These are phyloP conservation scores for Torulaspora maleeae DNA, from an alignment of 805 yeast species.

Conservation along the genomic window DNA sequence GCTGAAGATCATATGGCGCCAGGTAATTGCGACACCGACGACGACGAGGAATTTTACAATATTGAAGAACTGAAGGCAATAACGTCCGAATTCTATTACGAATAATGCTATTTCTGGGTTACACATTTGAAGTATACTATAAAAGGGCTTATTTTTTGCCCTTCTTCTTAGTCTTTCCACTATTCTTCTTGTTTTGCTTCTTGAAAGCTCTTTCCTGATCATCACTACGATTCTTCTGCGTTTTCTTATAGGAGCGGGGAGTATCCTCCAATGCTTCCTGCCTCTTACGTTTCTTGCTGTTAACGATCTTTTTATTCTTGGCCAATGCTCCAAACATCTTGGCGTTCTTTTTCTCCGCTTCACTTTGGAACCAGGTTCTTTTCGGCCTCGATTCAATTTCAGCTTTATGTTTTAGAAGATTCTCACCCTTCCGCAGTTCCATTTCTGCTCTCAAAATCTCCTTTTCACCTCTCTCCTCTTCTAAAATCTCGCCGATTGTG, in stretches of 20 bases:
- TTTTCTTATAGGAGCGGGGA: slow-evolving; percentile 69
- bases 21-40: slow-evolving; percentile 14
- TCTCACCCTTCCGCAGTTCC: slow-evolving; percentile 82
- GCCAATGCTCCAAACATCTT: slow-evolving; percentile 38
- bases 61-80: slow-evolving; percentile 23
- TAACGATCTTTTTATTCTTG: slow-evolving; percentile 48
- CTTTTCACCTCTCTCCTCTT: slow-evolving; percentile 85
- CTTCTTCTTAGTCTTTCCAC: slow-evolving; percentile 29
- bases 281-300: slow-evolving; percentile 68
- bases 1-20: slow-evolving; percentile 20
- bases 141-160: slow-evolving; percentile 9
- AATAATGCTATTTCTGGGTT: slow-evolving; percentile 9
- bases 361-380: slow-evolving; percentile 91
- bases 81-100: slow-evolving; percentile 29
- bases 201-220: slow-evolving; percentile 44
- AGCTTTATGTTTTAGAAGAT: slow-evolving; percentile 67
- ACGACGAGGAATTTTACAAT: slow-evolving; percentile 26
- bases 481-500: slow-evolving; percentile 68
- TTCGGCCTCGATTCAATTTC: slow-evolving; percentile 88
- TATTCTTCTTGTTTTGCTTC: slow-evolving; percentile 31
- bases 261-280: slow-evolving; percentile 57
- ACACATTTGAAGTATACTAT: not conserved
- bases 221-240: slow-evolving; percentile 60
- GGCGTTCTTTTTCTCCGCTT: slow-evolving; percentile 40
- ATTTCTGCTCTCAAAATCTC: slow-evolving; percentile 84